These are phyloP conservation scores for Cystobasidium slooffiae DNA, from an alignment of 1,284 basidiomycete species.

Conservation along the genomic window DNA sequence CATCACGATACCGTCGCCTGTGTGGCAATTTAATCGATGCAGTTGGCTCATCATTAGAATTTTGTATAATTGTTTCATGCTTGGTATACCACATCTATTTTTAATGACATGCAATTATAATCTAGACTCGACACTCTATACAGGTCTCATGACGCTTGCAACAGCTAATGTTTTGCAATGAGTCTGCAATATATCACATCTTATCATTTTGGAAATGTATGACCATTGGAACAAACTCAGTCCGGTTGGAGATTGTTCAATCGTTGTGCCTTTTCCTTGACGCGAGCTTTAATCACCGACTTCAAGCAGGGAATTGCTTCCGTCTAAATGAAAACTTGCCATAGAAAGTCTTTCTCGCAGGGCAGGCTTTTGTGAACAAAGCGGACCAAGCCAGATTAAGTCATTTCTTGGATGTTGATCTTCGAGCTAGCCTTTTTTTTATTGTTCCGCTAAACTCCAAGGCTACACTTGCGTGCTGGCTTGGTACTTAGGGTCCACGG, in stretches of 20 bases:
- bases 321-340: background rate
- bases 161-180: background rate
- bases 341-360: too few relatives aligned
- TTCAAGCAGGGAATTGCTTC: background rate
- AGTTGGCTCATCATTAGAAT: background rate
- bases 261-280: background rate
- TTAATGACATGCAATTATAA: too few relatives aligned
- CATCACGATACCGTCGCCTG: too few relatives aligned
- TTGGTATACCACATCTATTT: background rate
- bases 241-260: background rate
- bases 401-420: conserved; percentile 4
- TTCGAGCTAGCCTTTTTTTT: conserved; percentile 25
- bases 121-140: background rate
- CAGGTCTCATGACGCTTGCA: background rate
- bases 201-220: background rate
- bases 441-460: background rate
- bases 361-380: background rate
- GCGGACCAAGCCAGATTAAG: conserved; percentile 29
- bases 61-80: background rate
- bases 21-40: too few relatives aligned
- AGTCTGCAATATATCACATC: background rate
- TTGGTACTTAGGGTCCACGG: background rate
- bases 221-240: conserved; percentile 39
- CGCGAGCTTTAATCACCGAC: background rate
- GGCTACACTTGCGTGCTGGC: background rate